phyloP scores from a whole-genome alignment of 192 early-diverging fungal genomes.

The Mortierella antarctica region DNA sequence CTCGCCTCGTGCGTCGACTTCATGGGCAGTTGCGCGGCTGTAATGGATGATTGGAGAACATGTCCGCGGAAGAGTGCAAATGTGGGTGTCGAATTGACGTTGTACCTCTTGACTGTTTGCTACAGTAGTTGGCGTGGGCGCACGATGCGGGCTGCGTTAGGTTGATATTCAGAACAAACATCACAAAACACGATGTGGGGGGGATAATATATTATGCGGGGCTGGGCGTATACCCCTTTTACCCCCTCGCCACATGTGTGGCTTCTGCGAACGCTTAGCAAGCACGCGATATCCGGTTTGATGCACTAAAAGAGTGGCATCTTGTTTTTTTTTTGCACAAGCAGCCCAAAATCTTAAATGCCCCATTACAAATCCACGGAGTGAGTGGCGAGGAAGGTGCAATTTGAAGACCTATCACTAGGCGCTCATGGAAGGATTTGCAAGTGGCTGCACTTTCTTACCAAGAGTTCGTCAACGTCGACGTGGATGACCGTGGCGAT shows the following conservation, averaged over 20 bases:
- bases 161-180: not conserved
- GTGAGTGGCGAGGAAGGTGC: no score
- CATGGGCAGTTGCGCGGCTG: constrained; percentile 23
- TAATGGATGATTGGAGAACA: constrained; percentile 38
- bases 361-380: no score
- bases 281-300: no score
- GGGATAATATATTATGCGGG: not conserved
- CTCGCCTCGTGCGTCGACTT: constrained; percentile 28
- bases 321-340: not conserved
- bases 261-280: no score
- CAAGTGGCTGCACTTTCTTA: constrained; percentile 4
- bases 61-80: constrained; percentile 39
- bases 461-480: constrained; percentile 41
- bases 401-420: not conserved
- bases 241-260: no score
- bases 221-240: no score
- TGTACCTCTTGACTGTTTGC: constrained; percentile 38
- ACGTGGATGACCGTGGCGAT: constrained; percentile 42
- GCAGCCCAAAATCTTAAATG: no score
- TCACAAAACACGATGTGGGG: not conserved
- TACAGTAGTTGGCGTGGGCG: not conserved
- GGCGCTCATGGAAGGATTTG: not conserved
- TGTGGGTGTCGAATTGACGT: constrained; percentile 29
- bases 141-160: not conserved
- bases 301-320: no score